A percentile compares a stretch with the other conserved stretches of the same genome.
phyloP scores from a whole-genome alignment of 106 monocot species.

The Acorus calamus region DNA sequence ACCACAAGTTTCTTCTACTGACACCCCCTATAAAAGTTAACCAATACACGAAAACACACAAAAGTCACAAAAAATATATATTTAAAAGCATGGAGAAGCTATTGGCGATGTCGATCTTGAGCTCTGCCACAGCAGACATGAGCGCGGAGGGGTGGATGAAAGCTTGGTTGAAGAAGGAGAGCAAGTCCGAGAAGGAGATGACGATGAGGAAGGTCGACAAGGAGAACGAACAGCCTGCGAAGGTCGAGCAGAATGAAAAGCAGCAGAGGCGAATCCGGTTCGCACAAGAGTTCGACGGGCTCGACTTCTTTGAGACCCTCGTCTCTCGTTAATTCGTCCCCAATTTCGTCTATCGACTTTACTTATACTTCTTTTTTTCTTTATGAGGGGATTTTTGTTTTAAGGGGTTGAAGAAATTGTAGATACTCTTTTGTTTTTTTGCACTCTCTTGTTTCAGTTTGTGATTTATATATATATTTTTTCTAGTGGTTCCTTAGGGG shows the following conservation, averaged over 20 bases:
- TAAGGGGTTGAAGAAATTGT: no score
- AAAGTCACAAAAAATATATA: neutral
- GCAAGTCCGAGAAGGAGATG: neutral
- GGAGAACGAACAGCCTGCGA: neutral
- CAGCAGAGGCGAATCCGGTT: slow-evolving; percentile 6
- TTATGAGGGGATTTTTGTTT: no score
- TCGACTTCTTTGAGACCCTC: slow-evolving; percentile 50
- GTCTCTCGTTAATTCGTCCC: slow-evolving; percentile 17
- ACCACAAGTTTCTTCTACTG: no score
- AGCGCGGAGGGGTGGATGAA: neutral
- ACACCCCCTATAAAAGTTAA: no score
- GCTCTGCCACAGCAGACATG: neutral
- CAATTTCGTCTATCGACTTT: no score
- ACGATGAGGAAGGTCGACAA: neutral
- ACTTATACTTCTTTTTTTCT: no score
- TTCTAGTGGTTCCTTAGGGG: no score
- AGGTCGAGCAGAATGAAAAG: no score
- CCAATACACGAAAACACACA: no score
- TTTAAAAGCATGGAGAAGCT: slow-evolving; percentile 13
- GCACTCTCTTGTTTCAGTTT: no score
- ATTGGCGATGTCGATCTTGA: slow-evolving; percentile 14
- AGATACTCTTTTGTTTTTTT: no score
- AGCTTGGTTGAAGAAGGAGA: neutral
- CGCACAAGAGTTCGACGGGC: slow-evolving; percentile 45
- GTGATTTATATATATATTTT: no score